Conservation (phyloP, 1,284 basidiomycete genomes). For the Sanguinoderma infundibulare region DNA sequence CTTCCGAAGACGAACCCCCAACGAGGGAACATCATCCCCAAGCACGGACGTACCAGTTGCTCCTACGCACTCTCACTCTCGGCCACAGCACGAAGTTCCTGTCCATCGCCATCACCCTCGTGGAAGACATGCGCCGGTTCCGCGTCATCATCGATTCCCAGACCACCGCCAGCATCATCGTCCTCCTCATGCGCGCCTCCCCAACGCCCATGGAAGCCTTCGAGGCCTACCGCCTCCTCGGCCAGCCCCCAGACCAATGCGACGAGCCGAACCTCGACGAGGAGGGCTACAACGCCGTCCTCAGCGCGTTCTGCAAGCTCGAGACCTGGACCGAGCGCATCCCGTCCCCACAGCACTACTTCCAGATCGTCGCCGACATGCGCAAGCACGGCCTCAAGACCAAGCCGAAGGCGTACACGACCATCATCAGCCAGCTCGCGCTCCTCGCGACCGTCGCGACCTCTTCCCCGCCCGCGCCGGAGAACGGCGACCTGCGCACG, state of each 20-base stretch:
- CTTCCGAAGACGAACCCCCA: background rate
- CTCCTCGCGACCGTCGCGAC: conserved; percentile 43
- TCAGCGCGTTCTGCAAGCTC: conserved; percentile 65
- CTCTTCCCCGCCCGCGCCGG: conserved; percentile 17
- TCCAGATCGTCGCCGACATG: conserved; percentile 88
- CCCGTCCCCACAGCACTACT: conserved; percentile 56
- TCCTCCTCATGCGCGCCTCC: conserved; percentile 63
- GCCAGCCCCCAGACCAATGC: conserved; percentile 35
- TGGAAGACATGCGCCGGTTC: conserved; percentile 54
- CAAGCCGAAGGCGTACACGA: conserved; percentile 69
- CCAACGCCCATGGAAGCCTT: conserved; percentile 62
- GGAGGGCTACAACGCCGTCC: conserved; percentile 61
- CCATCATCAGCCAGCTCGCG: conserved; percentile 65
- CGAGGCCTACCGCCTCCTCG: conserved; percentile 56
- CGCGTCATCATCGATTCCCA: conserved; percentile 40
- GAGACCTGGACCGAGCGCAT: conserved; percentile 36
- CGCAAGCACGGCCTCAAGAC: conserved; percentile 63
- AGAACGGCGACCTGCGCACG: conserved; percentile 32
- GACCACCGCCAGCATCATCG: conserved; percentile 55
- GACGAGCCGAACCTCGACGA: conserved; percentile 49
- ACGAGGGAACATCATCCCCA: conserved; percentile 1
- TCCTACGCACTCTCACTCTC: conserved; percentile 60
- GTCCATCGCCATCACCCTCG: conserved; percentile 50
- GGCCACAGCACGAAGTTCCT: conserved; percentile 47
- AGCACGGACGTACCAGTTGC: conserved; percentile 54